Evolutionary conservation across 169 alveolate genomes (phyloP).

Genomic region (Cryptosporidium bovis): DNA sequence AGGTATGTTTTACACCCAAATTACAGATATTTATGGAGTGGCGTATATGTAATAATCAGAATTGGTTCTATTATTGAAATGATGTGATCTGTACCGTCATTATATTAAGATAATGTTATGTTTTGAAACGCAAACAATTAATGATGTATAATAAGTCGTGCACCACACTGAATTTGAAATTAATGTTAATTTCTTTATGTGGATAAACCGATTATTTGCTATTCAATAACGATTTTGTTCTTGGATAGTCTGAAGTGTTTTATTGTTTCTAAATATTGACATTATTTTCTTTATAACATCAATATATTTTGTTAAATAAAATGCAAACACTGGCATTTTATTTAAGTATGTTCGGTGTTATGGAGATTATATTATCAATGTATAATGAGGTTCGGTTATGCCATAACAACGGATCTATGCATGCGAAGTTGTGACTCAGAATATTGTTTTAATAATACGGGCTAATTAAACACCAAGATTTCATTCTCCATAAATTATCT

Average conservation of each 20-base stretch:
- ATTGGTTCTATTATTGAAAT: no score
- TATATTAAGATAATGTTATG: not conserved
- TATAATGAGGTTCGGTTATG: no score
- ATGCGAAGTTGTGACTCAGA: no score
- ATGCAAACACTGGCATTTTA: not conserved
- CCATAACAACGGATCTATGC: no score
- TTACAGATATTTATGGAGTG: no score
- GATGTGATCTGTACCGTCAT: no score
- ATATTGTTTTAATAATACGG: no score
- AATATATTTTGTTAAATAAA: no score
- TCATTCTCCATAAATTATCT: no score
- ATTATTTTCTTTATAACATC: not conserved
- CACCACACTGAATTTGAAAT: slow-evolving; percentile 67
- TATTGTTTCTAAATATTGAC: not conserved
- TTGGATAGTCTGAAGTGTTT: not conserved
- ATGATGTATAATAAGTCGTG: slow-evolving; percentile 74
- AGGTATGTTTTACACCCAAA: slow-evolving; percentile 70
- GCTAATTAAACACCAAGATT: no score
- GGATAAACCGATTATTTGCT: slow-evolving; percentile 61
- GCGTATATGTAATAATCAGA: no score
- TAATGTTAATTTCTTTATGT: slow-evolving; percentile 7
- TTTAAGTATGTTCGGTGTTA: not conserved
- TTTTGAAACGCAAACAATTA: not conserved
- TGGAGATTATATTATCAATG: not conserved
- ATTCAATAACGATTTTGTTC: not conserved